Conservation (phyloP, 2,329 filamentous ascomycete species). For the Fusarium incarnatum region DNA sequence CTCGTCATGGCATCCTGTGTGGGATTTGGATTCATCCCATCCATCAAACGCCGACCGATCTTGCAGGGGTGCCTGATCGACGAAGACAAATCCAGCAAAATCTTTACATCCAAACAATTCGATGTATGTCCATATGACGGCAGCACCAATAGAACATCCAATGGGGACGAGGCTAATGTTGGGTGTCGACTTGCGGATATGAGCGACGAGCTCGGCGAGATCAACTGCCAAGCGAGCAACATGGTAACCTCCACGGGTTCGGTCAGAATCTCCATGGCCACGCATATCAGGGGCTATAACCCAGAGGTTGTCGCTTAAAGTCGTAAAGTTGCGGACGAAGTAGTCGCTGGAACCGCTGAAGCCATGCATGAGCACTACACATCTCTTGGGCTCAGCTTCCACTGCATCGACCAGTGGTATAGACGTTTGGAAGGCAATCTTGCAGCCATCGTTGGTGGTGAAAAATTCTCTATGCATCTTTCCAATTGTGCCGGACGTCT, state of each 20-base stretch:
- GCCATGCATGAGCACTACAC: constrained; percentile 46
- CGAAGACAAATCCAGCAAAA: constrained; percentile 46
- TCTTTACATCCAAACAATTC: constrained; percentile 44
- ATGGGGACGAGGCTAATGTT: constrained; percentile 40
- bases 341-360: constrained; percentile 48
- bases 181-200: constrained; percentile 36
- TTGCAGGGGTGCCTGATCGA: constrained; percentile 46
- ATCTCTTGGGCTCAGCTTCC: constrained; percentile 20
- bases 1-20: constrained; percentile 44
- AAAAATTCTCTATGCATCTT: constrained; percentile 38
- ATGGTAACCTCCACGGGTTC: constrained; percentile 43
- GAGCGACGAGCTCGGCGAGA: constrained; percentile 34
- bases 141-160: constrained; percentile 46
- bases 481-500: neutral
- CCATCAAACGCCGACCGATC: constrained; percentile 42
- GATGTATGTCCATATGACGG: constrained; percentile 46
- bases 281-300: constrained; percentile 47
- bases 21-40: constrained; percentile 42
- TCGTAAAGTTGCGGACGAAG: constrained; percentile 39
- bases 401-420: constrained; percentile 26
- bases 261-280: constrained; percentile 42
- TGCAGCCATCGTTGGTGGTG: constrained; percentile 42
- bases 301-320: constrained; percentile 38
- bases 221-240: constrained; percentile 45
- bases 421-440: constrained; percentile 42